Percentiles rank a stretch among this genome's conserved stretches.
These are phyloP conservation scores for Calendula officinalis DNA, from an alignment of 129 eudicot species.

Conservation along the genomic window DNA sequence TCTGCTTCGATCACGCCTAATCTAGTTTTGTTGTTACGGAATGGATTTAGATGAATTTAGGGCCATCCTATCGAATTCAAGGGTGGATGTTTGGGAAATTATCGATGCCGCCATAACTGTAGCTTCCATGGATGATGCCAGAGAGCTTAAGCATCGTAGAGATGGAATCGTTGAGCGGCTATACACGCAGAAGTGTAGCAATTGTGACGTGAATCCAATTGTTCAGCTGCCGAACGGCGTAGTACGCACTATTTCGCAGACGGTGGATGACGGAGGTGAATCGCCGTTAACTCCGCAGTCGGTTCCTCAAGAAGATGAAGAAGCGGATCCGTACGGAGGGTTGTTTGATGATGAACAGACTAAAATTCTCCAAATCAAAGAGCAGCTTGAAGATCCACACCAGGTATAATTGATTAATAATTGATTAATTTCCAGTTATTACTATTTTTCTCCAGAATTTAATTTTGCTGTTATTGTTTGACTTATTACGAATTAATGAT, in stretches of 20 bases:
- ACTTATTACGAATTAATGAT: neutral
- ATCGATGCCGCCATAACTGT: constrained; percentile 71
- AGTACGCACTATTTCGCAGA: neutral
- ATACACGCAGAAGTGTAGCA: constrained; percentile 41
- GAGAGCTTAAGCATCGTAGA: constrained; percentile 55
- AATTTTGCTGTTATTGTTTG: neutral
- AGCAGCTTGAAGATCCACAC: constrained; percentile 67
- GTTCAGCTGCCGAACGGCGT: neutral
- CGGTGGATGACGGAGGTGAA: constrained; percentile 29
- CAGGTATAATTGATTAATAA: constrained; percentile 40
- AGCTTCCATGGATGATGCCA: constrained; percentile 52
- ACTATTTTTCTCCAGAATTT: too few species aligned
- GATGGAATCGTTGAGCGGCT: constrained; percentile 58
- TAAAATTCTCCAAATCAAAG: constrained; percentile 51
- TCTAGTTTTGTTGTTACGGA: neutral
- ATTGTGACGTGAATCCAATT: constrained; percentile 30
- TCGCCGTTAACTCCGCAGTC: constrained; percentile 49
- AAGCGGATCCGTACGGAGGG: constrained; percentile 56
- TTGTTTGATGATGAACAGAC: constrained; percentile 68
- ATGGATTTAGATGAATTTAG: constrained; percentile 75
- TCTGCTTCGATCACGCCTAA: neutral
- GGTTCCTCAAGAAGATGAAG: constrained; percentile 37
- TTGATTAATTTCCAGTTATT: neutral
- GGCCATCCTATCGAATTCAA: constrained; percentile 47
- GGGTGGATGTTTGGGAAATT: constrained; percentile 58